Base-by-base conservation (phyloP, 2,329 filamentous ascomycete genomes). In the Bipolaris oryzae region DNA sequence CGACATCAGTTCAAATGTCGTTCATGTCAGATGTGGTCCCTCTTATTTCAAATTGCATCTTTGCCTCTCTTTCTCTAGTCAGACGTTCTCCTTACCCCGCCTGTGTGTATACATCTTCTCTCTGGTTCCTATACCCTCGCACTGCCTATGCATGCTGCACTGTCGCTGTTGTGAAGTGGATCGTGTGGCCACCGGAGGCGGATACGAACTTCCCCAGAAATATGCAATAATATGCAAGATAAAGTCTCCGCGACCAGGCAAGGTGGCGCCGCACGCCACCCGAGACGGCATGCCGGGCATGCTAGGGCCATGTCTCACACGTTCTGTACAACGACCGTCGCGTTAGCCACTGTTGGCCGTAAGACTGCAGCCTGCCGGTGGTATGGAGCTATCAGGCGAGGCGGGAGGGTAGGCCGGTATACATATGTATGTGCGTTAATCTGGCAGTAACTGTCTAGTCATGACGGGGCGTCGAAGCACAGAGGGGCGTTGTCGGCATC, bases 171-270 rank as follows among this genome's bases (percentile, higher is more conserved):
- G 51, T 58, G 50, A 39, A 50, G 41, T 61, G 54, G 46, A 38
- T 63, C 43, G 42, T 58, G 58, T 56, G 23, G 33, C 55, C 28
- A 46, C 25, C 55, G 59, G 64, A 42, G 11, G 57, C 67, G 67
- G 67, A 31, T 62, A 57, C 35, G 38, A 35, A 34, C 69, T 58
- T 67, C 66, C 62, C 62, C 61, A 63, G 18, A 55, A 35, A 47
- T 15, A 55, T 54, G 42, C 41, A 45, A 50, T 34, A 50, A 31
- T 55, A 56, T 51, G 49, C 43, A 45, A 49, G 47, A 56, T 44
- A 51, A n/a, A 43, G 23, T 47, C 51, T 58, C 53, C 41, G 50
- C 57, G 48, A 64, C 45, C 60, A 67, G 60, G 66, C 60, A 55
- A 43, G 34, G 49, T 45, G 37, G 21, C 44, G 44, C 48, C 45